Evolutionary conservation across 495 filamentous ascomycete species (phyloP).

Genomic region (Tuber brumale): DNA sequence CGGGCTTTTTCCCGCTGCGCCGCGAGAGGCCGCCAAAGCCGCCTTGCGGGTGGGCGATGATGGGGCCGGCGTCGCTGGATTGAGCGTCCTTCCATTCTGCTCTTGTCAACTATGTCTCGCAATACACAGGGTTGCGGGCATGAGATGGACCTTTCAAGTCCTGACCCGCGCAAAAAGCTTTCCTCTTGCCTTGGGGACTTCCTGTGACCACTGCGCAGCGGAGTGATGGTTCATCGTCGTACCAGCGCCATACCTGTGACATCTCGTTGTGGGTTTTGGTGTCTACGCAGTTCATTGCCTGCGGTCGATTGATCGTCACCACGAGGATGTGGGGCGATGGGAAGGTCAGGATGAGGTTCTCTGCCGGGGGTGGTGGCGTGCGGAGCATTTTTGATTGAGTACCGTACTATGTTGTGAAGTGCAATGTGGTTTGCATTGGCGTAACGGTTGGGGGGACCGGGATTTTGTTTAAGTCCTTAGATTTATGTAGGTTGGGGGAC

Average conservation of each 20-base stretch:
- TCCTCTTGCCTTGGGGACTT: constrained; percentile 31
- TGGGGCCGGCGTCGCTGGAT: background rate
- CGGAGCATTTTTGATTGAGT: background rate
- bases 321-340: constrained; percentile 54
- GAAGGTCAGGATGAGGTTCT: constrained; percentile 48
- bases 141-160: constrained; percentile 47
- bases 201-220: constrained; percentile 56
- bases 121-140: background rate
- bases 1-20: constrained; percentile 52
- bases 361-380: constrained; percentile 16
- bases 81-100: background rate
- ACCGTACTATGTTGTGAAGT: background rate
- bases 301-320: constrained; percentile 57
- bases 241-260: constrained; percentile 53
- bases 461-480: background rate
- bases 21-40: constrained; percentile 44
- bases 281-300: constrained; percentile 55
- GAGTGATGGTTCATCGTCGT: constrained; percentile 52
- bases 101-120: background rate
- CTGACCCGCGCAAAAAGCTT: constrained; percentile 56
- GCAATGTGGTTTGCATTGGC: background rate
- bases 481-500: too few species aligned
- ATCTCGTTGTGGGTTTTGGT: constrained; percentile 50
- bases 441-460: background rate
- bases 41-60: constrained; percentile 8